Evolutionary conservation across 1,284 basidiomycete species (phyloP).

Genomic region (Anthracocystis panici-leucophaei): DNA sequence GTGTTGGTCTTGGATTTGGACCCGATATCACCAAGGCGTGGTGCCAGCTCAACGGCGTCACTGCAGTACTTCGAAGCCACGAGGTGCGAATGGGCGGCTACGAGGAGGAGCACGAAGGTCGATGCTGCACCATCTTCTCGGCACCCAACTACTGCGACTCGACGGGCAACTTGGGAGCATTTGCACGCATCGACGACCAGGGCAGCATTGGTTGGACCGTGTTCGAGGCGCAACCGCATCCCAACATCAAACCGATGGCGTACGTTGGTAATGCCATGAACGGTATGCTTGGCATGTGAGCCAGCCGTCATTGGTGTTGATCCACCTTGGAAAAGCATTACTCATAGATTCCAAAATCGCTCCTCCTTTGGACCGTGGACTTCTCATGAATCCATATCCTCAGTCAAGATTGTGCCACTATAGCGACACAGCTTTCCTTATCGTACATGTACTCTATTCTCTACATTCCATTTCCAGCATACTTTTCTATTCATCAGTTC

Average conservation of each 20-base stretch:
- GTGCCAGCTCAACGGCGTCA: slow-evolving; percentile 88
- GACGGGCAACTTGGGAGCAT: slow-evolving; percentile 72
- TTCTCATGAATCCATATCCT: too few relatives aligned
- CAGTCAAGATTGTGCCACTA: neutral
- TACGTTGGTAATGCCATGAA: slow-evolving; percentile 73
- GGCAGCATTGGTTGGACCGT: slow-evolving; percentile 80
- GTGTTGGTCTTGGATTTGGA: slow-evolving; percentile 94
- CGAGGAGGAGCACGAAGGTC: slow-evolving; percentile 86
- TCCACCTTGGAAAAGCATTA: slow-evolving; percentile 6
- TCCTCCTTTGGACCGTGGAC: too few relatives aligned
- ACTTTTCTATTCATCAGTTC: neutral
- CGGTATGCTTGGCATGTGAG: slow-evolving; percentile 52
- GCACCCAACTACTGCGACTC: slow-evolving; percentile 69
- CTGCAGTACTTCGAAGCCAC: slow-evolving; percentile 92
- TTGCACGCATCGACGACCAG: slow-evolving; percentile 77
- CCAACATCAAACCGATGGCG: slow-evolving; percentile 91
- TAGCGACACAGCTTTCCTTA: neutral
- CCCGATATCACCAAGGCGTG: slow-evolving; percentile 76
- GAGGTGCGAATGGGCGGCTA: slow-evolving; percentile 93
- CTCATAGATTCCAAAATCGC: neutral
- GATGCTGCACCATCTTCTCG: slow-evolving; percentile 83
- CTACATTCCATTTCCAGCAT: slow-evolving; percentile 2
- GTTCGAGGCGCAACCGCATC: slow-evolving; percentile 89
- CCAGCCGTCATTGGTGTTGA: neutral
- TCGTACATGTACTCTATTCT: slow-evolving; percentile 7